These are phyloP conservation scores for Talaromyces sp. DNA, from an alignment of 2,329 filamentous ascomycete species.

Conservation along the genomic window DNA sequence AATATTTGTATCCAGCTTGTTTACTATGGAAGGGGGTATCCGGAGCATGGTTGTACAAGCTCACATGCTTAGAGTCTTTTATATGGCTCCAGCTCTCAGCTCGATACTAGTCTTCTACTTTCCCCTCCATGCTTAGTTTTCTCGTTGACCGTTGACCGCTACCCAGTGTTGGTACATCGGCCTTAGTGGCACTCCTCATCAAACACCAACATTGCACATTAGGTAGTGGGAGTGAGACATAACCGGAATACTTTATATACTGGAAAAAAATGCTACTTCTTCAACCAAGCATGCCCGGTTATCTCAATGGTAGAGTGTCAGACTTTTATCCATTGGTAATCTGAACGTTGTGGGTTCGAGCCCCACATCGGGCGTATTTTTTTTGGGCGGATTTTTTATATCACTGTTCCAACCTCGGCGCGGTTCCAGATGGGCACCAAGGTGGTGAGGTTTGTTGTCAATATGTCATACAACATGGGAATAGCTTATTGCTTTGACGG, in stretches of 20 bases:
- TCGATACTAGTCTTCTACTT: neutral
- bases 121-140: neutral
- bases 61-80: neutral
- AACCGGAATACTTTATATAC: neutral
- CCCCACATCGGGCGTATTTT: neutral
- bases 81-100: neutral
- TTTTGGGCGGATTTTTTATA: no score
- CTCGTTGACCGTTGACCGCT: neutral
- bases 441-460: no score
- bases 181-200: no score
- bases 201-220: neutral
- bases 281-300: neutral
- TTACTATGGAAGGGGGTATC: neutral
- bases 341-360: constrained; percentile 4
- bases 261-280: neutral
- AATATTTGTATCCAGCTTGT: neutral
- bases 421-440: no score
- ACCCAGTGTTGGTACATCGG: neutral
- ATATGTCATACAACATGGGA: no score
- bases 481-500: no score
- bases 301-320: constrained; percentile 6
- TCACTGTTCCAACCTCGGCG: no score
- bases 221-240: no score
- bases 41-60: neutral
- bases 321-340: neutral